Percentiles rank a stretch among this genome's conserved stretches.
phyloP scores from a whole-genome alignment of 768 basidiomycete genomes.

The Epithele typhae region DNA sequence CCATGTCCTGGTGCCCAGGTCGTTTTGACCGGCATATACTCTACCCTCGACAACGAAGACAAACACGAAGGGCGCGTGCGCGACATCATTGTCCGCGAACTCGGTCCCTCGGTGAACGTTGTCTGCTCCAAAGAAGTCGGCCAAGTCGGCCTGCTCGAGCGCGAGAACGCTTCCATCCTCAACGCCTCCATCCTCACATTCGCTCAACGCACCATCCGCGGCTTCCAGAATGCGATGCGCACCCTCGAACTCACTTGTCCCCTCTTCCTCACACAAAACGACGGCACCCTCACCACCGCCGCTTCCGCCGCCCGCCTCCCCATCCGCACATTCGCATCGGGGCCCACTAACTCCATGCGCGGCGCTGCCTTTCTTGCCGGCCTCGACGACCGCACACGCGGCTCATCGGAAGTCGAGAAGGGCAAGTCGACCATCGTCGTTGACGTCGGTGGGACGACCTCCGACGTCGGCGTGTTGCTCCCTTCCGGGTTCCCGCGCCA shows the following conservation, averaged over 20 bases:
- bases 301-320: slow-evolving; percentile 50
- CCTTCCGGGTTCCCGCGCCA: slow-evolving; percentile 59
- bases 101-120: slow-evolving; percentile 29
- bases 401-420: slow-evolving; percentile 1
- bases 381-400: slow-evolving; percentile 21
- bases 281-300: slow-evolving; percentile 50
- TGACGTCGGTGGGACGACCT: slow-evolving; percentile 65
- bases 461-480: slow-evolving; percentile 59
- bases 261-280: slow-evolving; percentile 55
- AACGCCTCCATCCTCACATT: slow-evolving; percentile 61
- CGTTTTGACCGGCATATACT: slow-evolving; percentile 45
- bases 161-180: slow-evolving; percentile 66
- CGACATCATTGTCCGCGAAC: slow-evolving; percentile 38
- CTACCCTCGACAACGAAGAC: slow-evolving; percentile 40
- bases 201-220: slow-evolving; percentile 49
- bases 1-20: too few species aligned
- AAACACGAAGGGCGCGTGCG: slow-evolving; percentile 45
- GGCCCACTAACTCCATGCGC: slow-evolving; percentile 66
- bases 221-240: slow-evolving; percentile 48
- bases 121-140: slow-evolving; percentile 38
- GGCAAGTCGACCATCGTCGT: slow-evolving; percentile 44
- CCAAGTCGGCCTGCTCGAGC: slow-evolving; percentile 54
- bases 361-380: slow-evolving; percentile 59
- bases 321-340: slow-evolving; percentile 50
- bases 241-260: slow-evolving; percentile 44